Conservation (phyloP, 192 early-diverging fungal genomes). For the Spizellomyces punctatus region DNA sequence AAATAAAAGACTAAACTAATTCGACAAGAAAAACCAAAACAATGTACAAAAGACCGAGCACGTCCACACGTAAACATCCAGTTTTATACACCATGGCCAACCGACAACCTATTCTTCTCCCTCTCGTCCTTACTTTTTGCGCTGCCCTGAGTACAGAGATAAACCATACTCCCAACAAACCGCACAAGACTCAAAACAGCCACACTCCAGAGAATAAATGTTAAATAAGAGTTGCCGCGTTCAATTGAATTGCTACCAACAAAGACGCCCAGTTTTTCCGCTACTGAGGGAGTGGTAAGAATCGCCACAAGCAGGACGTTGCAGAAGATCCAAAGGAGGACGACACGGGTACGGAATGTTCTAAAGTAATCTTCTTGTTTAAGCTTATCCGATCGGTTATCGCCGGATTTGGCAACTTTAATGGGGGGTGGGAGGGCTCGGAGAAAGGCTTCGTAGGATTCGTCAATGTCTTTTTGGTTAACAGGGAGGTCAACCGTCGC, state of each 20-base stretch:
- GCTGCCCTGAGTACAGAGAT: slow-evolving; percentile 25
- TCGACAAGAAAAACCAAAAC: too few species aligned
- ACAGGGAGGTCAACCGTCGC: slow-evolving; percentile 48
- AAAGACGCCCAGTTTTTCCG: slow-evolving; percentile 31
- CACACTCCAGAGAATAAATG: slow-evolving; percentile 67
- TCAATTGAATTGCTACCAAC: not conserved
- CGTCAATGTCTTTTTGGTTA: slow-evolving; percentile 51
- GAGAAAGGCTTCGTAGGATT: slow-evolving; percentile 43
- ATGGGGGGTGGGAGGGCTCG: slow-evolving; percentile 19
- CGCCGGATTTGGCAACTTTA: not conserved
- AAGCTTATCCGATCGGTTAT: slow-evolving; percentile 10
- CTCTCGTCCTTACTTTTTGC: slow-evolving; percentile 14
- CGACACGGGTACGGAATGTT: slow-evolving; percentile 52
- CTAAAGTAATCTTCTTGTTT: slow-evolving; percentile 51
- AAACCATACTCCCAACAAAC: slow-evolving; percentile 69
- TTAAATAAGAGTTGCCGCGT: slow-evolving; percentile 38
- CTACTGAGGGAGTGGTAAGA: slow-evolving; percentile 38
- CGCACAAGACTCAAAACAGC: slow-evolving; percentile 69
- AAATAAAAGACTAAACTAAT: too few species aligned
- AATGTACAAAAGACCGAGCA: too few species aligned
- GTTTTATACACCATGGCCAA: not conserved
- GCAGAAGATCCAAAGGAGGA: slow-evolving; percentile 49
- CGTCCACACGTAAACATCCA: too few species aligned
- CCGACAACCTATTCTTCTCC: slow-evolving; percentile 4
- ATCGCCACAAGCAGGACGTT: slow-evolving; percentile 46